A percentile compares a stretch with the other conserved stretches of the same genome.
These are phyloP conservation scores for Saccharum hybrid DNA, from an alignment of 202 grass and related monocot species.

Conservation along the genomic window DNA sequence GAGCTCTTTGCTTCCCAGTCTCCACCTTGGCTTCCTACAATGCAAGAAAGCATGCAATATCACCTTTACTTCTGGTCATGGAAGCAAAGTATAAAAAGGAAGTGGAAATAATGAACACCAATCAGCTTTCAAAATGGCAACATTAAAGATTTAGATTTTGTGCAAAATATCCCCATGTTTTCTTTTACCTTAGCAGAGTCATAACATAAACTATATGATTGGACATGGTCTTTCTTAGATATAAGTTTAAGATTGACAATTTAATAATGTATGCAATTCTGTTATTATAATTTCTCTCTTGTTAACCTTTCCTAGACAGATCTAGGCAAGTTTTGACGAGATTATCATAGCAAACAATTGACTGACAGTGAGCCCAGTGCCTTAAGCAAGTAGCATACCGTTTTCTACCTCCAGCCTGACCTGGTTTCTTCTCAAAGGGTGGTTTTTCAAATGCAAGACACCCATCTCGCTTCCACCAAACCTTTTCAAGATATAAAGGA, in stretches of 20 bases:
- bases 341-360: neutral
- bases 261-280: neutral
- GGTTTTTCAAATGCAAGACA: slow-evolving; percentile 87
- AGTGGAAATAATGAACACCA: neutral
- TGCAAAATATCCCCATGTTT: neutral
- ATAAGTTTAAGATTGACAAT: slow-evolving; percentile 15
- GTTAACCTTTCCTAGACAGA: neutral
- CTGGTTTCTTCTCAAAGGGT: slow-evolving; percentile 69
- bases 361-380: neutral
- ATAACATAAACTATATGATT: neutral
- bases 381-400: slow-evolving; percentile 57
- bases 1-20: slow-evolving; percentile 93
- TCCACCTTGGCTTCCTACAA: slow-evolving; percentile 85
- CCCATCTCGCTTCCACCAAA: slow-evolving; percentile 99
- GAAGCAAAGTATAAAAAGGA: neutral
- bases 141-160: neutral
- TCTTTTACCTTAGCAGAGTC: slow-evolving; percentile 11
- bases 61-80: neutral
- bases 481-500: slow-evolving; percentile 53
- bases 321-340: slow-evolving; percentile 1
- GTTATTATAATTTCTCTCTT: neutral
- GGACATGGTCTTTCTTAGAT: neutral
- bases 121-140: slow-evolving; percentile 16
- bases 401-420: slow-evolving; percentile 77
- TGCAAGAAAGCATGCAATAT: slow-evolving; percentile 32